Conservation (phyloP, 768 basidiomycete species). For the Termitomyces sp. region DNA sequence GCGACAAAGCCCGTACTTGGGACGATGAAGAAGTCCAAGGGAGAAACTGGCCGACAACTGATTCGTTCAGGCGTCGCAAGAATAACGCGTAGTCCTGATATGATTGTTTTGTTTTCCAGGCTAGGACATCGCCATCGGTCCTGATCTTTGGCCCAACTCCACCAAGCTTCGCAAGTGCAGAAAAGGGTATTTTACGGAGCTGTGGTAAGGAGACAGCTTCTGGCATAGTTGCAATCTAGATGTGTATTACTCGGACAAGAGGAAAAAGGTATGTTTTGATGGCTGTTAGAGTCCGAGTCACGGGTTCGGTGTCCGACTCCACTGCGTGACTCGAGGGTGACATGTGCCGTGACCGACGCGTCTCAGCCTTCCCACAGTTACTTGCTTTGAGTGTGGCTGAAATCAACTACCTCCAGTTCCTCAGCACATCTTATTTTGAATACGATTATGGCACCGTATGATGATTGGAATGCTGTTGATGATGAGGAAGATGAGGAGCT, state of each 20-base stretch:
- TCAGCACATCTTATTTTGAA: not conserved
- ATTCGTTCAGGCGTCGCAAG: constrained; percentile 68
- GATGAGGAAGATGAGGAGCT: constrained; percentile 83
- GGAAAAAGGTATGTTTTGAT: not conserved
- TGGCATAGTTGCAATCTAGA: constrained; percentile 3
- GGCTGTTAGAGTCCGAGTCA: not conserved
- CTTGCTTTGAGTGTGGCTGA: not conserved
- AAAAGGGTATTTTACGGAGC: constrained; percentile 25
- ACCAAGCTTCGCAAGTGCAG: constrained; percentile 6
- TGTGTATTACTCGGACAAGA: not conserved
- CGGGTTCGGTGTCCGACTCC: not conserved
- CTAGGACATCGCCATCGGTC: constrained; percentile 65
- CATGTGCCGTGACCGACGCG: constrained; percentile 14
- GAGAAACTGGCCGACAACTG: constrained; percentile 63
- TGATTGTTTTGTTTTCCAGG: constrained; percentile 68
- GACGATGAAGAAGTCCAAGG: constrained; percentile 33
- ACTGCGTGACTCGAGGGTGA: constrained; percentile 6
- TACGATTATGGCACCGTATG: constrained; percentile 52
- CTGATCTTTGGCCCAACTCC: constrained; percentile 54
- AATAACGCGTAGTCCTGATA: constrained; percentile 75
- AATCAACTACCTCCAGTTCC: not conserved
- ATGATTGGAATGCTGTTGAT: constrained; percentile 76
- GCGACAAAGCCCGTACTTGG: constrained; percentile 23
- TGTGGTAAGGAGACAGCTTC: constrained; percentile 7
- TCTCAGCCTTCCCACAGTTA: not conserved